Evolutionary conservation across 345 rosid genomes (phyloP).

Genomic region (Euphorbia tirucalli): DNA sequence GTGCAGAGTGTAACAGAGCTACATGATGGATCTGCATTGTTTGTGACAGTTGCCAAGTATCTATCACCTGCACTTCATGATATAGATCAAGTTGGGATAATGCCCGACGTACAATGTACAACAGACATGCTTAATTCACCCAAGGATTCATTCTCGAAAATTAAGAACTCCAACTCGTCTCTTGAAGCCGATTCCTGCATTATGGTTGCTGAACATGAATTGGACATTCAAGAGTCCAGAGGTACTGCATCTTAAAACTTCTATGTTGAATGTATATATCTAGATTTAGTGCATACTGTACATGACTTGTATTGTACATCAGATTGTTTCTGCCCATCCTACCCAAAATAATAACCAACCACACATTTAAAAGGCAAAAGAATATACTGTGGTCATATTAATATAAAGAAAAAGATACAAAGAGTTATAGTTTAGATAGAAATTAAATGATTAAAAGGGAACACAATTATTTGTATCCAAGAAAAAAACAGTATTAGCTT

Average conservation of each 20-base stretch:
- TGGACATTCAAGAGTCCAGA: slow-evolving; percentile 55
- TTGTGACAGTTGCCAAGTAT: slow-evolving; percentile 87
- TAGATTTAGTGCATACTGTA: background rate
- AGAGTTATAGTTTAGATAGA: too few species aligned
- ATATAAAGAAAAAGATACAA: too few species aligned
- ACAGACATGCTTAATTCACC: slow-evolving; percentile 60
- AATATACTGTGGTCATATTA: too few species aligned
- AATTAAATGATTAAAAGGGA: too few species aligned
- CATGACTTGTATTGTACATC: background rate
- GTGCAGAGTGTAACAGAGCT: slow-evolving; percentile 78
- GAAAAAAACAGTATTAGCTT: background rate
- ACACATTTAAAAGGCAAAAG: too few species aligned
- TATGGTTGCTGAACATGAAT: slow-evolving; percentile 85
- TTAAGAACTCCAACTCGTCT: slow-evolving; percentile 45
- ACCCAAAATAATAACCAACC: too few species aligned
- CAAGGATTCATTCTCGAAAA: slow-evolving; percentile 40
- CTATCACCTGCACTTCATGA: slow-evolving; percentile 83
- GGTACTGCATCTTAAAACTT: slow-evolving; percentile 64
- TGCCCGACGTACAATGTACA: slow-evolving; percentile 84
- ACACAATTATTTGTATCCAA: background rate
- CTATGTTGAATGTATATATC: background rate
- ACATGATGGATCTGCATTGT: slow-evolving; percentile 88
- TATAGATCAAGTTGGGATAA: slow-evolving; percentile 80
- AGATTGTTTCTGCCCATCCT: too few species aligned
- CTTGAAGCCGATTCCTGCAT: slow-evolving; percentile 86